Conservation (phyloP, 768 basidiomycete species). For the Russula griseocarnosa region DNA sequence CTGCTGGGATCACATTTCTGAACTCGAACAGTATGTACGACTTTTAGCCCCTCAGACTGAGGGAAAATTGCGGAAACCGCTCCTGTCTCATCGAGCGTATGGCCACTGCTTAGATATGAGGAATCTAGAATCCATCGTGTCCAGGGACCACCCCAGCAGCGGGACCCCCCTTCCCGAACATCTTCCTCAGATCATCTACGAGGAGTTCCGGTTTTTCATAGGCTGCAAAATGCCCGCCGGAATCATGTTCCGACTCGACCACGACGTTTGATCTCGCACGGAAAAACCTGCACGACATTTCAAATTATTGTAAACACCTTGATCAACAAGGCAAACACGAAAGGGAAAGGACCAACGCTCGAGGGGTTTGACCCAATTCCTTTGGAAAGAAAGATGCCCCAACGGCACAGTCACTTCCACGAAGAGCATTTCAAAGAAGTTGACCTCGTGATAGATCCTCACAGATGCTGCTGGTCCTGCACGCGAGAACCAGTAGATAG, state of each 20-base stretch:
- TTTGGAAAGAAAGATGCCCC: conserved; percentile 53
- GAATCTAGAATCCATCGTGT: too few relatives aligned
- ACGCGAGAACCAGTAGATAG: too few relatives aligned
- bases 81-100: too few relatives aligned
- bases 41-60: too few relatives aligned
- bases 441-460: conserved; percentile 37
- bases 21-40: too few relatives aligned
- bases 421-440: conserved; percentile 7
- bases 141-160: conserved; percentile 50
- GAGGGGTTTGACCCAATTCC: conserved; percentile 39
- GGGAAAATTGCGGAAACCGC: too few relatives aligned
- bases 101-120: too few relatives aligned
- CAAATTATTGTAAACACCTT: not conserved
- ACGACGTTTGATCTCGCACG: conserved; percentile 40
- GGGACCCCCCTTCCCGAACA: conserved; percentile 52
- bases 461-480: too few relatives aligned
- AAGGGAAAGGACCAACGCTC: conserved; percentile 36
- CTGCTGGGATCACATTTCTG: too few relatives aligned
- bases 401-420: conserved; percentile 34
- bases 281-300: conserved; percentile 14
- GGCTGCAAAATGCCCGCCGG: conserved; percentile 59
- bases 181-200: conserved; percentile 48
- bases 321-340: not conserved
- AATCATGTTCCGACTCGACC: conserved; percentile 45
- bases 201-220: conserved; percentile 48